These are phyloP conservation scores for Zygoascus sp. DNA, from an alignment of 1,139 yeast genomes.

Conservation along the genomic window DNA sequence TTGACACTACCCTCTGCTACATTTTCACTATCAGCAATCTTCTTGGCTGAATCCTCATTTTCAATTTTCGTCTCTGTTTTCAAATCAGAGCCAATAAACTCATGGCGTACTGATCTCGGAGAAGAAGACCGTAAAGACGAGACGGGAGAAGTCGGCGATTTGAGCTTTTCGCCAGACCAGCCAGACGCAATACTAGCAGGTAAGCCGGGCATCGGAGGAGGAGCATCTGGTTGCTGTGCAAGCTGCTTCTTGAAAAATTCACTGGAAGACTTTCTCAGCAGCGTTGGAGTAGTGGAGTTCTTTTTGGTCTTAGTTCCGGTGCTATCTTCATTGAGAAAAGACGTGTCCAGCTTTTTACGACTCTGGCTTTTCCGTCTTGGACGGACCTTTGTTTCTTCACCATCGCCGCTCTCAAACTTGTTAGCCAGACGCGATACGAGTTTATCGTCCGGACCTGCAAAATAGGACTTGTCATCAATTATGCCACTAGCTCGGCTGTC, in stretches of 20 bases:
- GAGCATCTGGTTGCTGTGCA: slow-evolving; percentile 10
- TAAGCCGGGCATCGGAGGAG: slow-evolving; percentile 11
- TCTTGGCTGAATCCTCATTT: no score
- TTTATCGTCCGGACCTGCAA: slow-evolving; percentile 20
- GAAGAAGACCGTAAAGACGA: slow-evolving; percentile 3
- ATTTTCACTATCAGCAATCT: neutral
- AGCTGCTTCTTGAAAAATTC: slow-evolving; percentile 7
- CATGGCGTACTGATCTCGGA: neutral
- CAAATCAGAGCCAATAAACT: neutral
- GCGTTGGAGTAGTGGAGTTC: slow-evolving; percentile 2
- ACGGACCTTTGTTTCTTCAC: slow-evolving; percentile 1
- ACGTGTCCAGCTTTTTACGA: slow-evolving; percentile 8
- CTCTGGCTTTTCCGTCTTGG: slow-evolving; percentile 4
- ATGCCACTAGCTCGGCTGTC: slow-evolving; percentile 19
- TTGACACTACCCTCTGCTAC: no score
- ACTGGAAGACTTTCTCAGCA: slow-evolving; percentile 7
- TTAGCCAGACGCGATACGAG: slow-evolving; percentile 25
- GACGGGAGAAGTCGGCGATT: neutral
- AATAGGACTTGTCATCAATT: slow-evolving; percentile 18
- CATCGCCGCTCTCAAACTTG: slow-evolving; percentile 16
- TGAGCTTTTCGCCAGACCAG: slow-evolving; percentile 9
- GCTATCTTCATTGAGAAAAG: slow-evolving; percentile 7
- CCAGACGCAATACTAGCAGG: neutral
- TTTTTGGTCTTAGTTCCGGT: neutral
- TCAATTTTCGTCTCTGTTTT: neutral